Base-by-base conservation (phyloP, 1,284 basidiomycete species). In the Cutaneotrichosporon dermatis region DNA sequence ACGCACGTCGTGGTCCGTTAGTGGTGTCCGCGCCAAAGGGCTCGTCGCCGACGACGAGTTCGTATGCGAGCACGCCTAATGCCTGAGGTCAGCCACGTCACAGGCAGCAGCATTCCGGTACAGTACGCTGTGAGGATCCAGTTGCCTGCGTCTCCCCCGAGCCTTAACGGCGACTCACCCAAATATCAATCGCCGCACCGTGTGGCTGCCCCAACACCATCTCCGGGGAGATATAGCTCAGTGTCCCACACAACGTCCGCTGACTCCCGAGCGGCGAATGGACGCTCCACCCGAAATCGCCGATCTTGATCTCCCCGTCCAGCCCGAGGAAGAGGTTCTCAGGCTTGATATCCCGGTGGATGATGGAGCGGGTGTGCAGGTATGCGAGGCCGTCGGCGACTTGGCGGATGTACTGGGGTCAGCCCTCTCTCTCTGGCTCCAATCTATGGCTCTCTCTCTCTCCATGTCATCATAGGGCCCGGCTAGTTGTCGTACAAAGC, bases 291-390 rank as follows among this genome's bases (percentile, higher is more conserved):
- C 96, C 96, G 77, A 99, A 99, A 77, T 99, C 95, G 4, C 87
- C 96, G 62, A 99, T 97, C 83, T 99, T 99, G 68, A 99, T 83
- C 73, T 98, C 93, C 43, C 95, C 96, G 65, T 93, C 90, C 70
- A 97, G 87, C 1, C 75, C 75, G 65, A 99, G 79, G 4, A 99
- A 82, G 49, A 99, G 79, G 74, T 99, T 99, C 79, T 98, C 96
- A 0, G 95, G 96, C 78, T 99, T 99, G 80, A 99, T 98, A 73
- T 99, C 95, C n/a, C 96, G 86, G 76, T 99, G 95, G 59, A 99
- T 99, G 65, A 99, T 90, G 71, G 98, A 91, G 72, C 98, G 97
- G 52, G 83, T 81, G 74, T 99, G 95, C 1, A 99, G 83, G 75
- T 99, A 99, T 8, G 82, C 82, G 46, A 99, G 81, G 1, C 93